Evolutionary conservation across 768 basidiomycete species (phyloP).

Genomic region (Thelephora aurantiotincta): DNA sequence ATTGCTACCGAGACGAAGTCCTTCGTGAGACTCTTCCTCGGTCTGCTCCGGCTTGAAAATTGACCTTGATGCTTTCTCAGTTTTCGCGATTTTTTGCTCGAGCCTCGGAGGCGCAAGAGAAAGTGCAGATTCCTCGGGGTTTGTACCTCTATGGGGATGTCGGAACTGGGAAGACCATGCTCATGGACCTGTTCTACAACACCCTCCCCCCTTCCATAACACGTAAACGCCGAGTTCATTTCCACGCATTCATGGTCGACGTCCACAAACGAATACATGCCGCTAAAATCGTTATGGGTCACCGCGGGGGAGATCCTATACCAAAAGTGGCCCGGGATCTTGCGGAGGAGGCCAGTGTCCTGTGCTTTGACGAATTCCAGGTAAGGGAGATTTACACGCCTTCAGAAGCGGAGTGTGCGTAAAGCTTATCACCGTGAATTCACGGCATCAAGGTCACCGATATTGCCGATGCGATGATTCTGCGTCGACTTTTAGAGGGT

Average conservation of each 20-base stretch:
- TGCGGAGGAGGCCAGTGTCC: slow-evolving; percentile 67
- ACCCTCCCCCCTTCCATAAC: slow-evolving; percentile 55
- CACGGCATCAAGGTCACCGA: slow-evolving; percentile 60
- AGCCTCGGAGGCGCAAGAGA: background rate
- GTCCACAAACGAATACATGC: slow-evolving; percentile 88
- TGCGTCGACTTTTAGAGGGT: slow-evolving; percentile 78
- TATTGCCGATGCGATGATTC: slow-evolving; percentile 97
- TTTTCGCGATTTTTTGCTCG: background rate
- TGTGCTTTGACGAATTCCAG: slow-evolving; percentile 99
- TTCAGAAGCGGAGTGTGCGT: background rate
- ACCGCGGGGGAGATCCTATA: slow-evolving; percentile 67
- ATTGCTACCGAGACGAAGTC: slow-evolving; percentile 19
- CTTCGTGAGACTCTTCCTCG: slow-evolving; percentile 15
- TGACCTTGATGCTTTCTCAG: background rate
- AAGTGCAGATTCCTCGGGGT: slow-evolving; percentile 55
- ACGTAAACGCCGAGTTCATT: slow-evolving; percentile 84
- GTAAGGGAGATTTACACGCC: slow-evolving; percentile 24
- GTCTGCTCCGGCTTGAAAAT: background rate
- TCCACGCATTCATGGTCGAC: slow-evolving; percentile 99
- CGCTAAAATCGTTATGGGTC: slow-evolving; percentile 58
- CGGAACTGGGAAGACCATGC: slow-evolving; percentile 96
- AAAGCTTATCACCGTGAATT: background rate
- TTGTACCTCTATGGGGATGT: slow-evolving; percentile 95
- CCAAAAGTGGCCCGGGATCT: slow-evolving; percentile 77
- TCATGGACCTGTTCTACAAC: slow-evolving; percentile 95